These are phyloP conservation scores for Ziziphus jujuba DNA, from an alignment of 306 rosid genomes.

Conservation along the genomic window DNA sequence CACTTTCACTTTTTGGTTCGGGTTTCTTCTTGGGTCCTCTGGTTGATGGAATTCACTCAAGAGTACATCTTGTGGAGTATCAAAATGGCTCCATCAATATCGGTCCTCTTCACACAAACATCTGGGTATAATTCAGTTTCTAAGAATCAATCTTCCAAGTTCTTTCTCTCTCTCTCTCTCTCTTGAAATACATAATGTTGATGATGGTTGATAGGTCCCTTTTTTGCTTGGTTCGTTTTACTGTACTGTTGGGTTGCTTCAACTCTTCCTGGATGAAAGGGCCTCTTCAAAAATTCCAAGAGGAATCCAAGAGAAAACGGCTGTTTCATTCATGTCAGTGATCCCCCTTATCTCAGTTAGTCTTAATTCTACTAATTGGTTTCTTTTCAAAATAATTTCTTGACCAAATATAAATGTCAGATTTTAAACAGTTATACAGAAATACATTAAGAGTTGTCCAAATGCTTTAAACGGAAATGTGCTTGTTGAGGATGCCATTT, in stretches of 20 bases:
- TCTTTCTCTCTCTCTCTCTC: neutral
- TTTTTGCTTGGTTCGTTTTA: slow-evolving; percentile 72
- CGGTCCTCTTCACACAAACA: slow-evolving; percentile 64
- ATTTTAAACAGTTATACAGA: no score
- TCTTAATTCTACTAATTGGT: no score
- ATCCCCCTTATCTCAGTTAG: no score
- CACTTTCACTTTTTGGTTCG: slow-evolving; percentile 59
- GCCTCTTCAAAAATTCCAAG: slow-evolving; percentile 32
- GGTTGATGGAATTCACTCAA: slow-evolving; percentile 80
- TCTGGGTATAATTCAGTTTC: slow-evolving; percentile 40
- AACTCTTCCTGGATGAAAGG: slow-evolving; percentile 60
- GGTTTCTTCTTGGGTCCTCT: slow-evolving; percentile 77
- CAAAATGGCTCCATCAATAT: slow-evolving; percentile 47
- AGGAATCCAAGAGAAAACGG: slow-evolving; percentile 40
- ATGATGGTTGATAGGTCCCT: slow-evolving; percentile 53
- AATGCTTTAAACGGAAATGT: no score
- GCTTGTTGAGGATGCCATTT: neutral
- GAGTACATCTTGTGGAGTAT: slow-evolving; percentile 73
- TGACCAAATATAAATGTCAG: no score
- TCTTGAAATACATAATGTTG: neutral
- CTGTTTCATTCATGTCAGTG: slow-evolving; percentile 56
- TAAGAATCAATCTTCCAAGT: neutral
- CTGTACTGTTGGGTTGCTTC: slow-evolving; percentile 69
- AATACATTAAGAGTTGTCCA: no score
- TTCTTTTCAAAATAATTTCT: no score